A percentile compares a stretch with the other conserved stretches of the same genome.
Evolutionary conservation across 2,329 filamentous ascomycete species (phyloP).

Genomic region (Calonectria pseudoreteaudii): DNA sequence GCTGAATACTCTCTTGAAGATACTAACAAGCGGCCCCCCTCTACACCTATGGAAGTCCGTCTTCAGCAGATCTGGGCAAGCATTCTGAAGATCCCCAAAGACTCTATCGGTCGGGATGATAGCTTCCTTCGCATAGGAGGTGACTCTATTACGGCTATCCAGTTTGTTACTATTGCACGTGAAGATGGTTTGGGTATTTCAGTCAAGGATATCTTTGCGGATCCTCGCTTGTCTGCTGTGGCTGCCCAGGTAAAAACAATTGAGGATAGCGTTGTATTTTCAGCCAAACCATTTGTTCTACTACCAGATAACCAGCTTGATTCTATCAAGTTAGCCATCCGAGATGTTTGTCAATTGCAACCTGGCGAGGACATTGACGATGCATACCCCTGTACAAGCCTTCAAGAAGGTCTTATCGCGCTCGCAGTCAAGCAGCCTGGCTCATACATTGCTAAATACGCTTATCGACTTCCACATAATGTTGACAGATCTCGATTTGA

Average conservation of each 20-base stretch:
- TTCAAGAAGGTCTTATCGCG: conserved; percentile 51
- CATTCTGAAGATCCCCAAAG: not conserved
- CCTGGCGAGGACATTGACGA: conserved; percentile 40
- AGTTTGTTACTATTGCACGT: not conserved
- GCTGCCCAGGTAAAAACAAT: not conserved
- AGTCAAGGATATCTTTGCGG: conserved; percentile 5
- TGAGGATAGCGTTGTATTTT: not conserved
- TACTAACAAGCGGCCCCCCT: not conserved
- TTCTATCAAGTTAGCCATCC: not conserved
- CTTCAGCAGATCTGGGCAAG: conserved; percentile 1
- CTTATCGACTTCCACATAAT: not conserved
- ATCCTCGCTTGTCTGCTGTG: not conserved
- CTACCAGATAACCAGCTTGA: not conserved
- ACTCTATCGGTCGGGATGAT: conserved; percentile 5
- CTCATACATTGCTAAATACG: conserved; percentile 21
- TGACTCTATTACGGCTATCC: conserved; percentile 8
- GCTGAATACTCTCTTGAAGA: not conserved
- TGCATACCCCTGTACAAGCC: conserved; percentile 49
- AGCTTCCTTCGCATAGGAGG: conserved; percentile 8
- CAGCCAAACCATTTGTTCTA: not conserved
- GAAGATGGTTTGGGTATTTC: not conserved
- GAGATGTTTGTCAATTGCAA: not conserved
- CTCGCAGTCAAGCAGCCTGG: conserved; percentile 22
- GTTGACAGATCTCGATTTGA: not conserved
- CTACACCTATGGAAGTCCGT: not conserved